These are phyloP conservation scores for Boletus speciosus DNA, from an alignment of 768 basidiomycete species.

Conservation along the genomic window DNA sequence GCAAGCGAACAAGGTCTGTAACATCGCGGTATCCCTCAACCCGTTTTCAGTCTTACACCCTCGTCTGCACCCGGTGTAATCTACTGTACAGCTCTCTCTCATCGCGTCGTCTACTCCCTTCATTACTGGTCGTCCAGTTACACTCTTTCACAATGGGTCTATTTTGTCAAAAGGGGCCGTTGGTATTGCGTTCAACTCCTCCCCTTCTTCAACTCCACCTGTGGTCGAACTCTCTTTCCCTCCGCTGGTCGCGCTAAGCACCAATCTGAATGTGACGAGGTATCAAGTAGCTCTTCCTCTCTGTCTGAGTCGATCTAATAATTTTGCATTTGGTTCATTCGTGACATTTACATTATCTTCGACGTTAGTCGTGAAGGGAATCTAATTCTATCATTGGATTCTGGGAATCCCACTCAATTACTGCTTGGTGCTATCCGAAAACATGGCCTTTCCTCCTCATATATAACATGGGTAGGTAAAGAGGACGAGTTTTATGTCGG, in stretches of 20 bases:
- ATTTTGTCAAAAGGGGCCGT: constrained; percentile 66
- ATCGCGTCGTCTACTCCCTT: constrained; percentile 76
- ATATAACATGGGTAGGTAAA: constrained; percentile 35
- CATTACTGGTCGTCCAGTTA: constrained; percentile 69
- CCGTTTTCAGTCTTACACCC: background rate
- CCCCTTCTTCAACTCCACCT: constrained; percentile 7
- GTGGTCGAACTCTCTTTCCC: constrained; percentile 30
- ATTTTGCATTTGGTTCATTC: background rate
- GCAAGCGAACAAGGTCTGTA: constrained; percentile 46
- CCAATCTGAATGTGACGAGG: constrained; percentile 51
- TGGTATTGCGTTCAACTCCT: constrained; percentile 50
- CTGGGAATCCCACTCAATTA: constrained; percentile 56
- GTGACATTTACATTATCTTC: background rate
- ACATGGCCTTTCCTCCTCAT: constrained; percentile 27
- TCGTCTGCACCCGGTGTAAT: background rate
- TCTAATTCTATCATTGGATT: constrained; percentile 57
- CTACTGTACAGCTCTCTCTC: constrained; percentile 53
- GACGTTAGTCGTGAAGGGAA: constrained; percentile 59
- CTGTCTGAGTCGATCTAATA: background rate
- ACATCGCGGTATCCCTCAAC: background rate
- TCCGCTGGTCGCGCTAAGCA: constrained; percentile 44
- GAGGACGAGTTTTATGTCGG: constrained; percentile 62
- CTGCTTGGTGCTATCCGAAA: constrained; percentile 52
- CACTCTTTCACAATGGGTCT: constrained; percentile 55
- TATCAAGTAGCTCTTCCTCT: constrained; percentile 23